Conservation (phyloP, 805 yeast species). For the Yarrowia keelungensis region DNA sequence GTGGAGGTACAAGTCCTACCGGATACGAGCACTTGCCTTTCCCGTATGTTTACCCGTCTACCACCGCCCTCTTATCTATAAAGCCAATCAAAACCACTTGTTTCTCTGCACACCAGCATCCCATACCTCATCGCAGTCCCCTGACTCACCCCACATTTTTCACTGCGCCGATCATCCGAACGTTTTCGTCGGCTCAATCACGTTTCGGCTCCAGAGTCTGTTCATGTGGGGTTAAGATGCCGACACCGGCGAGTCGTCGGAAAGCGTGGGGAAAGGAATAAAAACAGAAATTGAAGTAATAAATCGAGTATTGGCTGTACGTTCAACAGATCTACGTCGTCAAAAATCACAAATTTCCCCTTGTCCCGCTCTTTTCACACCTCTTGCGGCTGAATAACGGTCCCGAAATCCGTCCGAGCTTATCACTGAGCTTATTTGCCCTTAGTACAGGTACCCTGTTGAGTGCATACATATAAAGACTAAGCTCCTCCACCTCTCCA, state of each 20-base stretch:
- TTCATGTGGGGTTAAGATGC: slow-evolving; percentile 32
- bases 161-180: slow-evolving; percentile 33
- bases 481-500: slow-evolving; percentile 1
- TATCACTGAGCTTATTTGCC: slow-evolving; percentile 15
- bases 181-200: slow-evolving; percentile 34
- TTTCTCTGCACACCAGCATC: no score
- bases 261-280: not conserved
- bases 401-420: slow-evolving; percentile 37
- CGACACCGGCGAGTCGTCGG: slow-evolving; percentile 32
- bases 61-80: no score
- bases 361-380: not conserved
- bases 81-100: no score
- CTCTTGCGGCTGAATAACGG: slow-evolving; percentile 33
- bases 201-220: slow-evolving; percentile 29
- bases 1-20: no score
- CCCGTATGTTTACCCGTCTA: no score
- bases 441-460: slow-evolving; percentile 20
- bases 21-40: no score
- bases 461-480: not conserved
- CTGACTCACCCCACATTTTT: slow-evolving; percentile 37
- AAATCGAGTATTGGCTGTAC: not conserved
- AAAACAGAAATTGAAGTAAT: not conserved
- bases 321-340: not conserved
- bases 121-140: not conserved
- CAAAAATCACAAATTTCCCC: not conserved